These are phyloP conservation scores for Kwoniella shivajii DNA, from an alignment of 1,284 basidiomycete genomes.

Conservation along the genomic window DNA sequence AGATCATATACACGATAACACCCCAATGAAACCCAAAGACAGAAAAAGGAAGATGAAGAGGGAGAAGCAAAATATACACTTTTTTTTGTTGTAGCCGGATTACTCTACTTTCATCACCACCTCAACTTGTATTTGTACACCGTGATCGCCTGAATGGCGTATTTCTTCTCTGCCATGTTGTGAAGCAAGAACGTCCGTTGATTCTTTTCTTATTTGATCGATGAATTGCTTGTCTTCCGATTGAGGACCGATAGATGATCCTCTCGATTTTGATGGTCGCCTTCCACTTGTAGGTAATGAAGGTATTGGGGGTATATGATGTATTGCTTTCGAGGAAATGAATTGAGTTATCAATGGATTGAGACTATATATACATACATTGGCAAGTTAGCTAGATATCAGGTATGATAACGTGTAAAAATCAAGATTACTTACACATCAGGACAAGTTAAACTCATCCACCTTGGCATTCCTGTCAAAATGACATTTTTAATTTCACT, in stretches of 20 bases:
- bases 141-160: neutral
- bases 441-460: constrained; percentile 8
- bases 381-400: no score
- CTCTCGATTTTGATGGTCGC: no score
- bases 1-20: no score
- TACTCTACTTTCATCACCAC: constrained; percentile 13
- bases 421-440: constrained; percentile 9
- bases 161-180: constrained; percentile 10
- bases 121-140: constrained; percentile 15
- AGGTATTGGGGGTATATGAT: neutral
- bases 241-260: no score
- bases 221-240: no score
- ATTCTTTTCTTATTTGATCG: no score
- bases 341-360: neutral
- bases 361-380: neutral
- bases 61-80: no score
- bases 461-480: constrained; percentile 1
- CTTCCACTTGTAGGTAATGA: neutral
- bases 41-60: no score
- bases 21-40: no score
- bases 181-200: no score
- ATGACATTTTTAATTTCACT: neutral
- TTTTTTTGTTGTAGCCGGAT: no score
- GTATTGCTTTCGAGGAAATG: neutral
- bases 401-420: no score